phyloP scores from a whole-genome alignment of 2,329 filamentous ascomycete species.

The Trichoderma aggressivum region DNA sequence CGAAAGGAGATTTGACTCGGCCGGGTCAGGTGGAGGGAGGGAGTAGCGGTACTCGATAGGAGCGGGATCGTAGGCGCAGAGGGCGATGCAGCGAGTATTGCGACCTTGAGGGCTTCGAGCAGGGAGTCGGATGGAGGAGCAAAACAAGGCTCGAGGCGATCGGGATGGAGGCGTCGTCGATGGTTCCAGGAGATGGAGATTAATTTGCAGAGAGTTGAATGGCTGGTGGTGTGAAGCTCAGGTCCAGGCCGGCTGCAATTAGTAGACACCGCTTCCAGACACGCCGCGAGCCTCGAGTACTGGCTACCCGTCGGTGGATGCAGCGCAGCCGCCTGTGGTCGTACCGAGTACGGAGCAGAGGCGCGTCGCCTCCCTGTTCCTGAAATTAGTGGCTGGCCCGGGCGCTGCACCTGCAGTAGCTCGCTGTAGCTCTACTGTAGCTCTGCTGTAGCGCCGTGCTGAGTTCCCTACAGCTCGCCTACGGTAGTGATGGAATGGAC shows the following conservation, averaged over 20 bases:
- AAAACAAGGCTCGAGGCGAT: not conserved
- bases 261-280: not conserved
- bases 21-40: not conserved
- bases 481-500: not conserved
- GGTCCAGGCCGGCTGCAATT: not conserved
- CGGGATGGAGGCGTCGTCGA: not conserved
- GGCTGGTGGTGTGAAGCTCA: conserved; percentile 4
- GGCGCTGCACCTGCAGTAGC: conserved; percentile 9
- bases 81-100: not conserved
- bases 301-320: not conserved
- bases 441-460: not conserved
- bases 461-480: not conserved
- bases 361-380: conserved; percentile 8
- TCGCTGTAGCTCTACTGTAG: not conserved
- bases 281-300: not conserved
- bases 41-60: conserved; percentile 3
- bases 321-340: not conserved
- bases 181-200: not conserved
- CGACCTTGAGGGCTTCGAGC: not conserved
- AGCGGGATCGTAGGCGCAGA: not conserved
- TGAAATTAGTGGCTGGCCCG: conserved; percentile 8
- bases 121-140: not conserved
- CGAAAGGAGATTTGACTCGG: conserved; percentile 6
- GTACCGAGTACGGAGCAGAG: not conserved
- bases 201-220: not conserved